These are phyloP conservation scores for Alternaria sp. DNA, from an alignment of 2,329 filamentous ascomycete species.

Conservation along the genomic window DNA sequence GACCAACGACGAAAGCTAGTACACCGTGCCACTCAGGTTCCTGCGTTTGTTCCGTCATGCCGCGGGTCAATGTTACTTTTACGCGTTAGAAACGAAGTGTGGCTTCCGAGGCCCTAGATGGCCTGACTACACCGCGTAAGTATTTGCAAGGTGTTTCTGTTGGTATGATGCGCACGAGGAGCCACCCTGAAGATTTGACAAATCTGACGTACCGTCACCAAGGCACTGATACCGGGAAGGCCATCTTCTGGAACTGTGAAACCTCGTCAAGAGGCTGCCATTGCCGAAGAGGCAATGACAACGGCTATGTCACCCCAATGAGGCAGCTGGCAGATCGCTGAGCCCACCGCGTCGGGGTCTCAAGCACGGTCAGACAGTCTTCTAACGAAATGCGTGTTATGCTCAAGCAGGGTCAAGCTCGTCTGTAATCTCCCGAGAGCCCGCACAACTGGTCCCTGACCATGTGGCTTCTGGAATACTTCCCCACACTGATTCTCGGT, in stretches of 20 bases:
- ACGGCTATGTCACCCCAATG: slow-evolving; percentile 33
- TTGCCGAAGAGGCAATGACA: slow-evolving; percentile 31
- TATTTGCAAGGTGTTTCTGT: slow-evolving; percentile 10
- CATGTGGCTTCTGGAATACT: slow-evolving; percentile 37
- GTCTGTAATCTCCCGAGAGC: slow-evolving; percentile 42
- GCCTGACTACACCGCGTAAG: slow-evolving; percentile 24
- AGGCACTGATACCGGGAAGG: slow-evolving; percentile 20
- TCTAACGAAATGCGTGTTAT: slow-evolving; percentile 45
- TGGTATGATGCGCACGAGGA: slow-evolving; percentile 10
- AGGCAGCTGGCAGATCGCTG: slow-evolving; percentile 40
- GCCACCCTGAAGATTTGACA: slow-evolving; percentile 22
- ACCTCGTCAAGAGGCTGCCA: slow-evolving; percentile 39
- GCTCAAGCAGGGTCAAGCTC: slow-evolving; percentile 37
- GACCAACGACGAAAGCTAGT: slow-evolving; percentile 11
- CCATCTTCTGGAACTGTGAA: slow-evolving; percentile 30
- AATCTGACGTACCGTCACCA: slow-evolving; percentile 26
- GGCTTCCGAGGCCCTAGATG: slow-evolving; percentile 16
- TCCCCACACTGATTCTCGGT: slow-evolving; percentile 45
- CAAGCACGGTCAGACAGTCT: slow-evolving; percentile 35
- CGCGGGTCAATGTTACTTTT: slow-evolving; percentile 20
- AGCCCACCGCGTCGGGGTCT: slow-evolving; percentile 31
- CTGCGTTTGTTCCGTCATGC: slow-evolving; percentile 19
- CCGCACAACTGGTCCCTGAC: slow-evolving; percentile 44
- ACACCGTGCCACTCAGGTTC: slow-evolving; percentile 22
- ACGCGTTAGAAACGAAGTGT: slow-evolving; percentile 16